Evolutionary conservation across 306 rosid genomes (phyloP), one percentile per base, ranked within the genome.

Genomic region (Comarum palustre): DNA sequence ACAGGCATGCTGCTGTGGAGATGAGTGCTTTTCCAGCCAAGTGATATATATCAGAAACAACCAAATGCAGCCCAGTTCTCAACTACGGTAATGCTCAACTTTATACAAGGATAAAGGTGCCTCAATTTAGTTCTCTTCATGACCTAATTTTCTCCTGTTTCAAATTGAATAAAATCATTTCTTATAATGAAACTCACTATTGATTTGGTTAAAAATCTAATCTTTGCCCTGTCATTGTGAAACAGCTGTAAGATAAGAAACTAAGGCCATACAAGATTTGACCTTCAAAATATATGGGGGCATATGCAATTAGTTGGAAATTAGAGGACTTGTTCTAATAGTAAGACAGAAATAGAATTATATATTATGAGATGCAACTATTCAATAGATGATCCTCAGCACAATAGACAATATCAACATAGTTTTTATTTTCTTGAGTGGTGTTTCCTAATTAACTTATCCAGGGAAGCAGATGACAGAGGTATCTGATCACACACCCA

Each of bases 121-220:
- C 63, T 54, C 39, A 16, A 38, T 29, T 55, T 72, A 70, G 74
- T 78, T 39, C 36, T 58, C 27, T 73, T 78, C 82, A 68, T 61
- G 38, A 73, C 82, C 82, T 79, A 79, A 79, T 73, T 58, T 59
- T 31, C 19, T 12, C 29, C 20, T 8, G n/a, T 47, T 24, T 51
- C 36, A 54, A 43, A 34, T 32, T 3, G 16, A 31, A 20, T 24
- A 2, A 7, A 22, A 36, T 29, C 48, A 29, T 61, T 16, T 32
- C 36, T 7, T 61, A 61, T 61, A 34, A 52, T 27, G 57, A 52
- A 51, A 62, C 36, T 52, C 24, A 68, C 32, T 73, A 27, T n/a
- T 17, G 5, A 11, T 67, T 75, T 55, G 42, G 67, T 50, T 32
- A 32, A 71, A 55, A 64, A 55, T 52, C 34, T 54, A 24, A 19